Percentiles rank a stretch among this genome's conserved stretches.
phyloP scores from a whole-genome alignment of 768 basidiomycete species.

The Xerocomus potaroensis region DNA sequence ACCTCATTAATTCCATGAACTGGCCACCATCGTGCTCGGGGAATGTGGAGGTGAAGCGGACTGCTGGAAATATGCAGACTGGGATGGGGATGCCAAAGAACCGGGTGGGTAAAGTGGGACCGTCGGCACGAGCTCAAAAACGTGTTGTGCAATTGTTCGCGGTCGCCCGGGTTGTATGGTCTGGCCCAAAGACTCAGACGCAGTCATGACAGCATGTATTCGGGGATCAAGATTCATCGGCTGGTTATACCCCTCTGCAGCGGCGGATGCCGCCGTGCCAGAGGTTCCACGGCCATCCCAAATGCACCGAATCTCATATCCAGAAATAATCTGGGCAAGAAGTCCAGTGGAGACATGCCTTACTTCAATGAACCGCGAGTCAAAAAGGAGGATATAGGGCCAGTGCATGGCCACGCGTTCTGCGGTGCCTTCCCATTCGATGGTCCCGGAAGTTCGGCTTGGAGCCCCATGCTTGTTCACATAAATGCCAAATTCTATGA shows the following conservation, averaged over 20 bases:
- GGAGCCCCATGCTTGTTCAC: conserved; percentile 92
- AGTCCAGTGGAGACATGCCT: conserved; percentile 79
- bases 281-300: conserved; percentile 76
- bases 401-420: conserved; percentile 86
- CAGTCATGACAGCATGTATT: conserved; percentile 84
- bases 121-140: conserved; percentile 64
- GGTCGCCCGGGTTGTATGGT: conserved; percentile 37
- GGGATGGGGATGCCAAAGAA: conserved; percentile 51
- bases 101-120: conserved; percentile 37
- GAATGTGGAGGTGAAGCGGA: conserved; percentile 54
- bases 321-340: conserved; percentile 77
- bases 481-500: conserved; percentile 82
- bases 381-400: conserved; percentile 85
- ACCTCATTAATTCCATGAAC: conserved; percentile 19
- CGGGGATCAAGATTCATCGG: conserved; percentile 70
- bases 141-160: conserved; percentile 62
- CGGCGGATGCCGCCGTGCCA: conserved; percentile 21
- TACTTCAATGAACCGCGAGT: conserved; percentile 86
- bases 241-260: conserved; percentile 32
- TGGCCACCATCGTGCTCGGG: conserved; percentile 36
- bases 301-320: conserved; percentile 76
- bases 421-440: conserved; percentile 94
- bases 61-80: conserved; percentile 48
- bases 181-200: conserved; percentile 34
- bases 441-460: conserved; percentile 60